Conservation (phyloP, 129 eudicot species). For the Kitagawia praeruptora region DNA sequence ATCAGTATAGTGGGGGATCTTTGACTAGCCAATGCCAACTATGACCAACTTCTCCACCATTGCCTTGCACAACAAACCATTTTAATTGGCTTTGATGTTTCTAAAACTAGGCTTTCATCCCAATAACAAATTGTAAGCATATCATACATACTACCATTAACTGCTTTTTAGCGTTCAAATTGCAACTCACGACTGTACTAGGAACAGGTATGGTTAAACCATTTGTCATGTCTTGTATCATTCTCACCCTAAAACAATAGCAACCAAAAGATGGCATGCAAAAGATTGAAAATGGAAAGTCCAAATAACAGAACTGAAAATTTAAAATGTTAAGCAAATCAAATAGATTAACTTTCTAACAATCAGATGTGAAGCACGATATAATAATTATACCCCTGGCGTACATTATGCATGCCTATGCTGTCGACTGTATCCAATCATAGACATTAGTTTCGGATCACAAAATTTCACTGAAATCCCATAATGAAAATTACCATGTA, state of each 20-base stretch:
- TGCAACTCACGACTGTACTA: not conserved
- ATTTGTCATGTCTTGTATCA: not conserved
- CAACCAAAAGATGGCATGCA: not conserved
- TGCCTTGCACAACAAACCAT: no score
- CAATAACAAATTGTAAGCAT: no score
- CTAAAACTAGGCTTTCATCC: no score
- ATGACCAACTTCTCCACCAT: no score
- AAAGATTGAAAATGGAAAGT: not conserved
- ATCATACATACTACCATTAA: no score
- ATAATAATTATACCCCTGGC: not conserved
- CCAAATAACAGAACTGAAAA: not conserved
- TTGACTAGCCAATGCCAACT: no score
- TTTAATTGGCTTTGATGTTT: no score
- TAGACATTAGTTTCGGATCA: not conserved
- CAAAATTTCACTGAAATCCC: not conserved
- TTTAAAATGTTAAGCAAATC: not conserved
- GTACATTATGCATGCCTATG: not conserved
- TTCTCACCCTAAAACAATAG: not conserved
- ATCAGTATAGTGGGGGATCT: no score
- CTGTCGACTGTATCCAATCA: not conserved
- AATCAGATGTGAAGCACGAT: not conserved
- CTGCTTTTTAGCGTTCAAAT: no score
- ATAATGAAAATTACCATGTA: not conserved
- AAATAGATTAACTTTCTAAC: not conserved
- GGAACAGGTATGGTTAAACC: not conserved